phyloP scores from a whole-genome alignment of 148 eudicot species.

The Rhododendron mucronatum region DNA sequence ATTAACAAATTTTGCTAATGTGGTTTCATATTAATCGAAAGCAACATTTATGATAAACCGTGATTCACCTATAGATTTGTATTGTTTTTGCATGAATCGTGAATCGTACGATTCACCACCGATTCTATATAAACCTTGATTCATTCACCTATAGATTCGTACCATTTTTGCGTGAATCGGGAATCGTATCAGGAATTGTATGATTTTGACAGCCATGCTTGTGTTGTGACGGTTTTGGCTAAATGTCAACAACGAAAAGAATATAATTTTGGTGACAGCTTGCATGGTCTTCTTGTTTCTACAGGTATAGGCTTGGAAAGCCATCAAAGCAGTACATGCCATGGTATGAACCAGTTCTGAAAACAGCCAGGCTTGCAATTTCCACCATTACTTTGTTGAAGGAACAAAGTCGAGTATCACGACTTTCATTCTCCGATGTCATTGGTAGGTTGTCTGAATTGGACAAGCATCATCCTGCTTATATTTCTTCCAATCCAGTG shows the following conservation, averaged over 20 bases:
- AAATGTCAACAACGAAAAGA: background rate
- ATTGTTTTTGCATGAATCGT: too few relatives aligned
- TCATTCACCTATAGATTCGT: too few relatives aligned
- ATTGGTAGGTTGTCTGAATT: constrained; percentile 64
- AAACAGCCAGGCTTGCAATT: constrained; percentile 76
- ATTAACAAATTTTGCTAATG: too few relatives aligned
- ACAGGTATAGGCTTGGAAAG: constrained; percentile 95
- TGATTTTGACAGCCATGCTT: too few relatives aligned
- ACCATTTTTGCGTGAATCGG: too few relatives aligned
- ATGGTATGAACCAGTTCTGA: constrained; percentile 92
- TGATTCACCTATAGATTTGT: too few relatives aligned
- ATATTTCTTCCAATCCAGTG: constrained; percentile 57
- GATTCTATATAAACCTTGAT: too few relatives aligned
- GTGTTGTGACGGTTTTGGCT: background rate
- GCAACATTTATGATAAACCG: too few relatives aligned
- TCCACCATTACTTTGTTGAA: constrained; percentile 76
- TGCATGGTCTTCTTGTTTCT: constrained; percentile 1
- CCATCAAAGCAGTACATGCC: constrained; percentile 92
- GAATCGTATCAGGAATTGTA: too few relatives aligned
- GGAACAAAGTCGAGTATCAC: constrained; percentile 81
- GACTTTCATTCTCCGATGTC: constrained; percentile 71
- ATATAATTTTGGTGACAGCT: background rate
- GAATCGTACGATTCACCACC: too few relatives aligned
- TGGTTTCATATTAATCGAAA: too few relatives aligned
- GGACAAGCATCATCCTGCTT: constrained; percentile 63